Conservation (phyloP, 2,329 filamentous ascomycete genomes). For the Ascochyta viciae-villosae region DNA sequence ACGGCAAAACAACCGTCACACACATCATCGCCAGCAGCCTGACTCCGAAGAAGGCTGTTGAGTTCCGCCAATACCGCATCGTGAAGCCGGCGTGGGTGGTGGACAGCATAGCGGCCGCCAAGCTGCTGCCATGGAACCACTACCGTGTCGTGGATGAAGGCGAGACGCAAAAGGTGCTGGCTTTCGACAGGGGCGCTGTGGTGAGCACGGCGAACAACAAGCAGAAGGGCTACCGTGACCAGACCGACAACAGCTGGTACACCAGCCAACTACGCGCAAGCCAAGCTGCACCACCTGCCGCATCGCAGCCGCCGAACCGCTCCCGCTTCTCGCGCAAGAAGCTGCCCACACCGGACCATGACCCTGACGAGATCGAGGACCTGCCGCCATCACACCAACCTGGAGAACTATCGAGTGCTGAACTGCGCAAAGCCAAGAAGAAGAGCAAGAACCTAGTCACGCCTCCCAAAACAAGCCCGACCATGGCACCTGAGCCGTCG, state of each 20-base stretch:
- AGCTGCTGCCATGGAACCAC: conserved; percentile 81
- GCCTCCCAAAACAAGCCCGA: conserved; percentile 42
- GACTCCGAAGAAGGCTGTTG: conserved; percentile 90
- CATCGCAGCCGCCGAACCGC: conserved; percentile 34
- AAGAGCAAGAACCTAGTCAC: conserved; percentile 31
- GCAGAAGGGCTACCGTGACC: conserved; percentile 74
- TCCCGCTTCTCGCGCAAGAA: conserved; percentile 35
- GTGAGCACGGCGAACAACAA: conserved; percentile 70
- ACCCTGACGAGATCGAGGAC: conserved; percentile 32
- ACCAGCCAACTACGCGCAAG: conserved; percentile 68
- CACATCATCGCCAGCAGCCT: conserved; percentile 93
- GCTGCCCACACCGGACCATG: conserved; percentile 35
- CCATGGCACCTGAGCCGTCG: conserved; percentile 19
- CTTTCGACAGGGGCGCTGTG: conserved; percentile 67
- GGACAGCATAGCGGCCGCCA: conserved; percentile 83
- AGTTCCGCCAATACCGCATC: conserved; percentile 86
- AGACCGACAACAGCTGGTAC: conserved; percentile 85
- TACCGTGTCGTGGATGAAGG: conserved; percentile 89
- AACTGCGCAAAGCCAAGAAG: conserved; percentile 4
- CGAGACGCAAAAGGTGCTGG: conserved; percentile 78
- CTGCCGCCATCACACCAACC: conserved; percentile 44
- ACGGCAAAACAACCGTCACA: conserved; percentile 92
- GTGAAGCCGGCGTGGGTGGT: conserved; percentile 95
- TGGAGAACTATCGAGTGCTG: conserved; percentile 28
- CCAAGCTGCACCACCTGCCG: conserved; percentile 31